These are phyloP conservation scores for Colletotrichum trifolii DNA, from an alignment of 2,329 filamentous ascomycete genomes.

Conservation along the genomic window DNA sequence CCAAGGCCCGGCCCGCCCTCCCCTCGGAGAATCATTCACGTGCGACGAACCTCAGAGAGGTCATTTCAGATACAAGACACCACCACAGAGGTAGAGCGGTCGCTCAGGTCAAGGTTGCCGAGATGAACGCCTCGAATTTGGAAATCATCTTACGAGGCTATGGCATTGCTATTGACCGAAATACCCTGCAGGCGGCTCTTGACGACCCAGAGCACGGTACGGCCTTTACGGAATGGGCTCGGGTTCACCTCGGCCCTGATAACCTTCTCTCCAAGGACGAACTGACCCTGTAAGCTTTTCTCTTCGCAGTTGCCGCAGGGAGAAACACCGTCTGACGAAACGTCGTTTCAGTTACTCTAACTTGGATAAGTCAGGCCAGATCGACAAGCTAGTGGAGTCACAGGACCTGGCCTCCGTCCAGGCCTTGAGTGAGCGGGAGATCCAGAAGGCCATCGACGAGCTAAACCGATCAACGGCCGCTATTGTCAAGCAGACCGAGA, in stretches of 20 bases:
- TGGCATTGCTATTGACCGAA: slow-evolving; percentile 48
- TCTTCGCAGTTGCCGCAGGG: not conserved
- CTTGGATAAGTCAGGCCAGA: slow-evolving; percentile 60
- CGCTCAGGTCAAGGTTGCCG: not conserved
- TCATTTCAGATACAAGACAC: no score
- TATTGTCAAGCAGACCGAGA: slow-evolving; percentile 72
- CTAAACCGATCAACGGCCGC: slow-evolving; percentile 72
- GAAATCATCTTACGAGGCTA: slow-evolving; percentile 45
- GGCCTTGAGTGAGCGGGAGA: slow-evolving; percentile 68
- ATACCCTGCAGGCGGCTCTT: slow-evolving; percentile 49
- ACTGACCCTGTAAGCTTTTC: slow-evolving; percentile 58
- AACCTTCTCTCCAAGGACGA: slow-evolving; percentile 67
- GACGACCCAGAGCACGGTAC: slow-evolving; percentile 48
- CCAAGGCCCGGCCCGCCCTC: slow-evolving; percentile 24
- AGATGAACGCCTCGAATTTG: slow-evolving; percentile 28
- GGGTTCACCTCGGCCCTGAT: slow-evolving; percentile 59
- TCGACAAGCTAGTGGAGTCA: slow-evolving; percentile 56
- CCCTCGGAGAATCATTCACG: slow-evolving; percentile 22
- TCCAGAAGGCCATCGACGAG: slow-evolving; percentile 70
- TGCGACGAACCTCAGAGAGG: slow-evolving; percentile 3
- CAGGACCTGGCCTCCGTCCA: slow-evolving; percentile 60
- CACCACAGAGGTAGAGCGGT: no score
- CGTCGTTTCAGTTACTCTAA: slow-evolving; percentile 57
- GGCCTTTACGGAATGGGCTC: slow-evolving; percentile 59
- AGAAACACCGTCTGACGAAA: slow-evolving; percentile 25